Evolutionary conservation across 192 early-diverging fungal genomes (phyloP).

Genomic region (Coemansia sp.): DNA sequence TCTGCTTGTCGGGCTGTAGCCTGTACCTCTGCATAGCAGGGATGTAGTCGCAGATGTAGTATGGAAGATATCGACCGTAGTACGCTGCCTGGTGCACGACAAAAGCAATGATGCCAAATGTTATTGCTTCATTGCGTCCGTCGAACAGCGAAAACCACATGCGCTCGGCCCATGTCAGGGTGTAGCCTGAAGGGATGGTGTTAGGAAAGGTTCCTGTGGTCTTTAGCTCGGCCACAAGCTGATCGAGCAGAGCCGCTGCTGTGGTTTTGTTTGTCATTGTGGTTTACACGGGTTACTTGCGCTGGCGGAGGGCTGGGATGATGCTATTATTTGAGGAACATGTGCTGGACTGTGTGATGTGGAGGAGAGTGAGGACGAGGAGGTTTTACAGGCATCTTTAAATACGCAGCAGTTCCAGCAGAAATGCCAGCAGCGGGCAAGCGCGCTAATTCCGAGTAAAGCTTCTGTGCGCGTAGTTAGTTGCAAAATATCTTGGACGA

Average conservation of each 20-base stretch:
- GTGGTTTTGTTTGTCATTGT: conserved; percentile 5
- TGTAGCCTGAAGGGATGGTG: conserved; percentile 20
- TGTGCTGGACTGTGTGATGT: background rate
- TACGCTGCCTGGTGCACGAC: conserved; percentile 87
- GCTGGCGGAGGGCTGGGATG: too few relatives aligned
- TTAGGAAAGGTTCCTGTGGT: conserved; percentile 16
- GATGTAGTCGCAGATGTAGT: conserved; percentile 80
- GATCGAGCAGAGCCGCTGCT: conserved; percentile 21
- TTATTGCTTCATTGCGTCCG: conserved; percentile 66
- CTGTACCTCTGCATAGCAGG: conserved; percentile 72
- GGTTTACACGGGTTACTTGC: background rate
- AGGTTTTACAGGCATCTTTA: too few relatives aligned
- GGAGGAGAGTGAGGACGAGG: too few relatives aligned
- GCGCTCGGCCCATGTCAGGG: conserved; percentile 55
- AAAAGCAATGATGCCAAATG: conserved; percentile 75
- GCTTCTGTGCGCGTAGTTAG: too few relatives aligned
- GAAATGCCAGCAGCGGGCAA: too few relatives aligned
- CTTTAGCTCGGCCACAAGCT: conserved; percentile 29
- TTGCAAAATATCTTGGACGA: too few relatives aligned
- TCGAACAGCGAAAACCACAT: conserved; percentile 68
- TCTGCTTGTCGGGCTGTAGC: conserved; percentile 67
- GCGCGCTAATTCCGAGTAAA: too few relatives aligned
- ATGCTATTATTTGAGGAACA: background rate
- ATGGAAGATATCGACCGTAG: conserved; percentile 86
- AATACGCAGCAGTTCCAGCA: too few relatives aligned